These are phyloP conservation scores for Chlamydomonas incerta DNA, from an alignment of 139 green algal species.

Conservation along the genomic window DNA sequence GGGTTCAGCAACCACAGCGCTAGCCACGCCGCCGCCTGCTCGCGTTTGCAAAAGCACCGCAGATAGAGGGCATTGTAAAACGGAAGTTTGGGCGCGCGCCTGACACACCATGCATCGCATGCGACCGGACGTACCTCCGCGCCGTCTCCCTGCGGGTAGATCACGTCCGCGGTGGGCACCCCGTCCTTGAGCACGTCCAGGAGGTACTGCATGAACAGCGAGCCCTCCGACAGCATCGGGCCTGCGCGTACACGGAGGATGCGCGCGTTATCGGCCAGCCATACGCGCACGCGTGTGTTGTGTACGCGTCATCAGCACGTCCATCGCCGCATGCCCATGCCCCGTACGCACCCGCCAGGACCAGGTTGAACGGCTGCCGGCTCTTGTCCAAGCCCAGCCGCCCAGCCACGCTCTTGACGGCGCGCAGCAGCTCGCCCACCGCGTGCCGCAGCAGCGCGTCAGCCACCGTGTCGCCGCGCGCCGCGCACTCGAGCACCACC, in stretches of 20 bases:
- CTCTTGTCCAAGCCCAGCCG: conserved; percentile 27
- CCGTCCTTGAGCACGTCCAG: conserved; percentile 40
- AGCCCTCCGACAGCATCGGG: conserved; percentile 26
- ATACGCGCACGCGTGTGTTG: too few relatives aligned
- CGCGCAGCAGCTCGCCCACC: conserved; percentile 28
- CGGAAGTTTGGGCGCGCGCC: too few relatives aligned
- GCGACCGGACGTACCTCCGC: too few relatives aligned
- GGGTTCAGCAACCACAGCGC: conserved; percentile 27
- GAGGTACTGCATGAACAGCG: conserved; percentile 43
- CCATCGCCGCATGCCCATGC: too few relatives aligned
- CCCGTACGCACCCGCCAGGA: conserved; percentile 9
- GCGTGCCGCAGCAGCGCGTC: conserved; percentile 34
- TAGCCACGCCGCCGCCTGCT: conserved; percentile 34
- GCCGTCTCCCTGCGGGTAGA: conserved; percentile 8
- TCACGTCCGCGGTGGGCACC: conserved; percentile 26
- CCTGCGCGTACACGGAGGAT: too few relatives aligned
- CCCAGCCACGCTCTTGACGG: conserved; percentile 23
- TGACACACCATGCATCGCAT: too few relatives aligned
- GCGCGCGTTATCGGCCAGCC: too few relatives aligned
- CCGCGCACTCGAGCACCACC: conserved; percentile 36
- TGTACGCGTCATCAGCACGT: too few relatives aligned
- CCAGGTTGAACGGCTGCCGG: conserved; percentile 30
- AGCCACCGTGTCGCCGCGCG: conserved; percentile 27
- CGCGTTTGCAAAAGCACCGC: too few relatives aligned
- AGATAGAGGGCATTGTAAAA: too few relatives aligned